Percentiles rank a stretch among this genome's conserved stretches.
These are phyloP conservation scores for Stephania japonica DNA, from an alignment of 164 flowering plant genomes.

Conservation along the genomic window DNA sequence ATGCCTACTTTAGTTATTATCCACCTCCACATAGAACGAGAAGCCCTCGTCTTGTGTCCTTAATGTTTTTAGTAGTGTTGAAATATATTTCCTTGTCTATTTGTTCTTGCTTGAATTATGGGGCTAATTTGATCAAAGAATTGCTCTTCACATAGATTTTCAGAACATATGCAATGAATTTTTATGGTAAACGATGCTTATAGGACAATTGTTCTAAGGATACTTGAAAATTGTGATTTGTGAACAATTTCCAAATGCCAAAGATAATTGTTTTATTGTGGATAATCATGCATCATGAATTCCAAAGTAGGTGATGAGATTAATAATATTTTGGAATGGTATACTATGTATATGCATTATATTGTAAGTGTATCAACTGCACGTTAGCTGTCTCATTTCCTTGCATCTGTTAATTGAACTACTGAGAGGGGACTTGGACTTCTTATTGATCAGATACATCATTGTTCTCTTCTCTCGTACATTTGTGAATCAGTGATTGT, in stretches of 20 bases:
- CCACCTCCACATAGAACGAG: not conserved
- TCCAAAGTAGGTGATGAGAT: not conserved
- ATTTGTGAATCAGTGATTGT: slow-evolving; percentile 55
- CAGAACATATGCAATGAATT: not conserved
- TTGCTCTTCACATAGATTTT: not conserved
- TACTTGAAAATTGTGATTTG: not conserved
- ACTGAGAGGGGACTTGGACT: not conserved
- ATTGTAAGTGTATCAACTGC: not conserved
- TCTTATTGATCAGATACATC: slow-evolving; percentile 20
- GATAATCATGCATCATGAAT: not conserved
- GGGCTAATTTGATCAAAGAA: not conserved
- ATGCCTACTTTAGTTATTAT: not conserved
- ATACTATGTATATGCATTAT: not conserved
- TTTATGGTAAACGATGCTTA: not conserved
- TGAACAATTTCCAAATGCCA: not conserved
- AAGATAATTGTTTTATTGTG: not conserved
- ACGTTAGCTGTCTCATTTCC: not conserved
- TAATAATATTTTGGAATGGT: not conserved
- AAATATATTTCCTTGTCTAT: not conserved
- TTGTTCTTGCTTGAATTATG: not conserved
- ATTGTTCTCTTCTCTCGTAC: slow-evolving; percentile 19
- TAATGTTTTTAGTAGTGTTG: not conserved
- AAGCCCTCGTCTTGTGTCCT: not conserved
- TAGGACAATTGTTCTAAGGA: not conserved
- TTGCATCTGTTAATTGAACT: not conserved